Evolutionary conservation across 768 basidiomycete genomes (phyloP).

Genomic region (Cubamyces lactineus): DNA sequence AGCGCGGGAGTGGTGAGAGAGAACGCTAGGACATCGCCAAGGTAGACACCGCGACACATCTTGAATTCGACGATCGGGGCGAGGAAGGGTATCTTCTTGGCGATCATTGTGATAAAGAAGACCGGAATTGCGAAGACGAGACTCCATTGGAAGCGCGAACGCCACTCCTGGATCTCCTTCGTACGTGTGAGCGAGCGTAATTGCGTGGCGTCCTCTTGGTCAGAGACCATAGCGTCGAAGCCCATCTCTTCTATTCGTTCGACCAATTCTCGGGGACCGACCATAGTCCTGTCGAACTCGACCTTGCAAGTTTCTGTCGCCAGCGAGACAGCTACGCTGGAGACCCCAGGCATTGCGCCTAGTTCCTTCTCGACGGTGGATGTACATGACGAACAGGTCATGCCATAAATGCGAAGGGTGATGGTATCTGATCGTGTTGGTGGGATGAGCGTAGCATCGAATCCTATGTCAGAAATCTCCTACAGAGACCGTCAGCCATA

Average conservation of each 20-base stretch:
- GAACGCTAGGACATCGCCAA: slow-evolving; percentile 80
- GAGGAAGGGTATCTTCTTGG: slow-evolving; percentile 66
- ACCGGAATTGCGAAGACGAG: slow-evolving; percentile 87
- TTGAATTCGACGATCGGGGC: slow-evolving; percentile 51
- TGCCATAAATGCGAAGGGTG: slow-evolving; percentile 83
- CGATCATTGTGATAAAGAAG: slow-evolving; percentile 89
- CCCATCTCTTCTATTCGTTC: slow-evolving; percentile 87
- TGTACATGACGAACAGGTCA: slow-evolving; percentile 87
- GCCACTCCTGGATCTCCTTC: slow-evolving; percentile 94
- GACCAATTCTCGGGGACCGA: slow-evolving; percentile 87
- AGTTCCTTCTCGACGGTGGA: slow-evolving; percentile 76
- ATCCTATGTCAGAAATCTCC: slow-evolving; percentile 94
- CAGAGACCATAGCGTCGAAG: slow-evolving; percentile 85
- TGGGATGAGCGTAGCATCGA: slow-evolving; percentile 82
- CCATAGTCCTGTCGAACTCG: slow-evolving; percentile 69
- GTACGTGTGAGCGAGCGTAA: slow-evolving; percentile 82
- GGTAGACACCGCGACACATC: slow-evolving; percentile 69
- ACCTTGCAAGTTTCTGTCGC: slow-evolving; percentile 77
- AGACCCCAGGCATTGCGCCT: slow-evolving; percentile 70
- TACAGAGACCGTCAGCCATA: slow-evolving; percentile 34
- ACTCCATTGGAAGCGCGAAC: slow-evolving; percentile 72
- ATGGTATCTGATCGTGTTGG: slow-evolving; percentile 65
- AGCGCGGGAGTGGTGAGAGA: slow-evolving; percentile 88
- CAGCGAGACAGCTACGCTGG: slow-evolving; percentile 70
- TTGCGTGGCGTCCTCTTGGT: slow-evolving; percentile 82